Percentiles rank a stretch among this genome's conserved stretches.
These are phyloP conservation scores for Tricholoma saponaceum DNA, from an alignment of 768 basidiomycete genomes.

Conservation along the genomic window DNA sequence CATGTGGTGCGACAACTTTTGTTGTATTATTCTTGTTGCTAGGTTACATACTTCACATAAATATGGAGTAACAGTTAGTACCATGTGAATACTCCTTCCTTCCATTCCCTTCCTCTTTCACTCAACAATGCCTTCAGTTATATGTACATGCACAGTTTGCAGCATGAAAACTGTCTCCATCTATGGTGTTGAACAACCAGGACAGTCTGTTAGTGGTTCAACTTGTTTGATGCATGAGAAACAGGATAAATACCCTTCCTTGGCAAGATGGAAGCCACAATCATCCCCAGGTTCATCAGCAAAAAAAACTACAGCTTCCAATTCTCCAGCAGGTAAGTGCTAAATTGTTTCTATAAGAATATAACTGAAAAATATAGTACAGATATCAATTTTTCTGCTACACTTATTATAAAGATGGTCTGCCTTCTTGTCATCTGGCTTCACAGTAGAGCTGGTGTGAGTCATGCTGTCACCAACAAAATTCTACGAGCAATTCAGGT, in stretches of 20 bases:
- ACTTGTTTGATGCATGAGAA: conserved; percentile 3
- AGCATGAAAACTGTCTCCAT: conserved; percentile 1
- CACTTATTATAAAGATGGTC: conserved; percentile 3
- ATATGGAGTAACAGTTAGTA: too few relatives aligned
- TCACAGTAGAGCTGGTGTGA: conserved; percentile 15
- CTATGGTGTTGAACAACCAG: conserved; percentile 5
- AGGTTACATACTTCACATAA: too few relatives aligned
- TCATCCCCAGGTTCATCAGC: background rate
- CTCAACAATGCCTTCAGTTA: conserved; percentile 1
- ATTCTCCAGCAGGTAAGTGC: conserved; percentile 1
- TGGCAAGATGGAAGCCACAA: background rate
- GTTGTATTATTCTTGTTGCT: too few relatives aligned
- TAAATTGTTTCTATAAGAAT: background rate
- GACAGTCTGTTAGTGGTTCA: background rate
- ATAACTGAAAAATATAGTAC: background rate
- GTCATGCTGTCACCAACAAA: conserved; percentile 13
- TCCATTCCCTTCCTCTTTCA: background rate
- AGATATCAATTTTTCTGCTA: background rate
- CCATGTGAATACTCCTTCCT: background rate
- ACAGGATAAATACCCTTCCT: conserved; percentile 2
- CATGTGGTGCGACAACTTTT: too few relatives aligned
- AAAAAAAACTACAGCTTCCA: background rate
- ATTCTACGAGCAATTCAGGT: conserved; percentile 16
- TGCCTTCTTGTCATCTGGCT: conserved; percentile 21
- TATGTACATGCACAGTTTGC: conserved; percentile 8